Evolutionary conservation across 1,284 basidiomycete species (phyloP), one percentile per base, ranked within the genome.

Genomic region (Cutaneotrichosporon dermatis): DNA sequence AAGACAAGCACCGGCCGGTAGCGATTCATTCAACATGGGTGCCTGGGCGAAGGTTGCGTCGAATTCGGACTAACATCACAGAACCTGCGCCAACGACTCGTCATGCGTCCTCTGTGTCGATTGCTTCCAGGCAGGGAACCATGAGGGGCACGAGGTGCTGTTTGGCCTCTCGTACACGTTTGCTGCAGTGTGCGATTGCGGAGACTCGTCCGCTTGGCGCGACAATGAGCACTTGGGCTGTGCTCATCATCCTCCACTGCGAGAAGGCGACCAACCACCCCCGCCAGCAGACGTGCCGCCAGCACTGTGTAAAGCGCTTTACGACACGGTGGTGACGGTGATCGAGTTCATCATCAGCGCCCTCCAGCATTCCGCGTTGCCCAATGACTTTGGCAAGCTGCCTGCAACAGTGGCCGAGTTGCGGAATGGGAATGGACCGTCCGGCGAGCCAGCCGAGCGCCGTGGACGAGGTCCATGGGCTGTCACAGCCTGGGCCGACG

Each of bases 401-500:
- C 90, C 92, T 0, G 70, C 80, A 1, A 84, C 83, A 64, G 86
- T 89, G 72, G 83, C 83, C 0, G 86, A 88, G 53, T 66, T 76
- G 67, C 57, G 46, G 35, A 37, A 60, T 13, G 58, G 61, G n/a
- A 62, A 41, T 6, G 52, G 51, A 6, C 59, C 60, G 16, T 71
- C 69, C 6, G 72, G 65, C 40, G 69, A 72, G 57, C 58, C 70
- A 2, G 64, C 54, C 43, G 69, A 72, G 1, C 49, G 49, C n/a
- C 58, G 72, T 54, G 65, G 64, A 11, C 86, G 85, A 65, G 88
- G 94, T 63, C 84, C 89, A 39, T 95, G 87, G 76, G 87, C 89
- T 25, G 84, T 98, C 55, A 82, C 96, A 15, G 79, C 98, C 2
- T 98, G 93, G 93, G 94, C 96, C 76, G 95, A 98, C 78, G 96